Percentiles rank a stretch among this genome's conserved stretches.
These are phyloP conservation scores for Penicillium lividum DNA, from an alignment of 495 filamentous ascomycete species.

Conservation along the genomic window DNA sequence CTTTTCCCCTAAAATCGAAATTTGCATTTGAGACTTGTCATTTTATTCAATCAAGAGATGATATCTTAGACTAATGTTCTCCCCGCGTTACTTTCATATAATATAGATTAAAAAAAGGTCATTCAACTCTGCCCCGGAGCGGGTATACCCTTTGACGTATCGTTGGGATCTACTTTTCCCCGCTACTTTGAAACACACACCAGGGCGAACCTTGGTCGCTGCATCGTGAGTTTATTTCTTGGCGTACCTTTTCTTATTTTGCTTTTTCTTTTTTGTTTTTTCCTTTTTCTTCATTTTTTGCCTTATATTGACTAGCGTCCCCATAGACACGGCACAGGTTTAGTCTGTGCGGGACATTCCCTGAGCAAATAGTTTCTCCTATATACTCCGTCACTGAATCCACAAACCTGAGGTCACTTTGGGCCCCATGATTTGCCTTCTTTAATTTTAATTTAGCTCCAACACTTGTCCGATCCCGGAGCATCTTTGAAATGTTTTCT, in stretches of 20 bases:
- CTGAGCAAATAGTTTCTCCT: constrained; percentile 7
- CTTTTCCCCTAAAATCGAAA: not conserved
- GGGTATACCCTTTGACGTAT: constrained; percentile 45
- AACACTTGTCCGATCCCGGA: constrained; percentile 33
- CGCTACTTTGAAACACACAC: constrained; percentile 44
- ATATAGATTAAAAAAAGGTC: not conserved
- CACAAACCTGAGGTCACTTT: constrained; percentile 25
- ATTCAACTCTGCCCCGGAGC: constrained; percentile 26
- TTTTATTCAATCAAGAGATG: not conserved
- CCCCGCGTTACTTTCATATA: no score
- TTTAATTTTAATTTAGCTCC: not conserved
- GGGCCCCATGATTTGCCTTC: constrained; percentile 22
- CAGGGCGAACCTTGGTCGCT: constrained; percentile 42
- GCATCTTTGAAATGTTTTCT: not conserved
- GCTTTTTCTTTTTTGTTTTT: no score
- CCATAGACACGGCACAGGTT: constrained; percentile 33
- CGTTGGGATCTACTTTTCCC: constrained; percentile 39
- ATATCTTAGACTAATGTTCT: no score
- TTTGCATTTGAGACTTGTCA: not conserved
- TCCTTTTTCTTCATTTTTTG: constrained; percentile 4
- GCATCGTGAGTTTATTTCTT: constrained; percentile 38
- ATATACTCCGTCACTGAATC: constrained; percentile 1
- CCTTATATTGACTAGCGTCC: not conserved
- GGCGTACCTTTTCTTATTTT: constrained; percentile 28
- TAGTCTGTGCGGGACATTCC: constrained; percentile 28